Evolutionary conservation across 192 early-diverging fungal genomes (phyloP).

Genomic region (Umbelopsis vinacea): DNA sequence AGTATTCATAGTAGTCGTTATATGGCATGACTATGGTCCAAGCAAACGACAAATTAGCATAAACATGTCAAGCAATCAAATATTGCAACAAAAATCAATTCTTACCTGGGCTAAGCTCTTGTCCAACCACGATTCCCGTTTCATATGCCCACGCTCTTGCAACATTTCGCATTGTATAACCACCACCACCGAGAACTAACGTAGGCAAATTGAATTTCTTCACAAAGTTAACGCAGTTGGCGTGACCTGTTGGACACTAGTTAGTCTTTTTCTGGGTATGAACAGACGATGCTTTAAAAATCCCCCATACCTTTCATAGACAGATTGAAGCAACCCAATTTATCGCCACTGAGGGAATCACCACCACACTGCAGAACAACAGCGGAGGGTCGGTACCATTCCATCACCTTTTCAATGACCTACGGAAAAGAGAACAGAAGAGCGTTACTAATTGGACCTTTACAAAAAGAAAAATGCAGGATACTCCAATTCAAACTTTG

Average conservation of each 20-base stretch:
- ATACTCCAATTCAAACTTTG: neutral
- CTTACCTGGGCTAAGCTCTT: constrained; percentile 67
- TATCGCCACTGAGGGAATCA: constrained; percentile 93
- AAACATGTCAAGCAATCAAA: neutral
- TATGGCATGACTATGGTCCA: constrained; percentile 68
- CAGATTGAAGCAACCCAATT: constrained; percentile 94
- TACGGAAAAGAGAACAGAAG: constrained; percentile 32
- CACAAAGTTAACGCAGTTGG: constrained; percentile 89
- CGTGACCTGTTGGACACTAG: constrained; percentile 65
- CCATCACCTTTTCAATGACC: constrained; percentile 95
- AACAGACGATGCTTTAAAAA: neutral
- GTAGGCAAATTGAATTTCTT: constrained; percentile 91
- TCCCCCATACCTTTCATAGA: constrained; percentile 73
- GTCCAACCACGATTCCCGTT: constrained; percentile 82
- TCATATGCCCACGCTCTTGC: constrained; percentile 95
- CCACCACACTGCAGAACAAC: constrained; percentile 97
- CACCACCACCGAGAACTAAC: constrained; percentile 93
- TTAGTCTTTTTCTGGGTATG: neutral
- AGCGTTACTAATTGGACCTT: neutral
- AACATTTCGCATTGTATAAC: constrained; percentile 98
- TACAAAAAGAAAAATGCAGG: neutral
- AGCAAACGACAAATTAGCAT: neutral
- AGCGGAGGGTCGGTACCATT: constrained; percentile 88
- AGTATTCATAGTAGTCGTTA: constrained; percentile 90
- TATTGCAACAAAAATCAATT: neutral